A percentile compares a stretch with the other conserved stretches of the same genome.
These are phyloP conservation scores for Kodamaea neixiangensis DNA, from an alignment of 805 yeast genomes.

Conservation along the genomic window DNA sequence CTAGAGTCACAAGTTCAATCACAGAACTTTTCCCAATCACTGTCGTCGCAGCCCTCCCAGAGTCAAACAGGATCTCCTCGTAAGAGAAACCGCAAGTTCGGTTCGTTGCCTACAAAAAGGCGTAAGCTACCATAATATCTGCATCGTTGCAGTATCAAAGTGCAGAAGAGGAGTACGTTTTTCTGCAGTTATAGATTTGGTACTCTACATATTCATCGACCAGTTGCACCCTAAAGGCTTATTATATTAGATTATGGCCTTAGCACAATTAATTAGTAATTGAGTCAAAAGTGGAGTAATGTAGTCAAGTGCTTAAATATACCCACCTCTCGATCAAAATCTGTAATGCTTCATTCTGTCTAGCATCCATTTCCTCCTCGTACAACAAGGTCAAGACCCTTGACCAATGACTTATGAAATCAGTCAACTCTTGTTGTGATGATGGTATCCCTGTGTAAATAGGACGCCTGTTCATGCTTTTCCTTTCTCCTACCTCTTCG, in stretches of 20 bases:
- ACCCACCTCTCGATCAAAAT: conserved; percentile 19
- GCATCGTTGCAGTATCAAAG: not conserved
- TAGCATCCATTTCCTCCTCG: conserved; percentile 24
- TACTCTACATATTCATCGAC: not conserved
- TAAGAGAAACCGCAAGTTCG: conserved; percentile 2
- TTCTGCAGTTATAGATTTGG: not conserved
- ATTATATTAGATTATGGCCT: no score
- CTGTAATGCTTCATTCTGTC: conserved; percentile 25
- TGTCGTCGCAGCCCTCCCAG: not conserved
- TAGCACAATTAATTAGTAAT: no score
- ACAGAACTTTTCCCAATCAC: not conserved
- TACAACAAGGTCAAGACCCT: conserved; percentile 47
- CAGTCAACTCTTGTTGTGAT: conserved; percentile 22
- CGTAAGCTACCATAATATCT: conserved; percentile 1
- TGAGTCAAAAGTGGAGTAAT: no score
- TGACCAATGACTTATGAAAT: conserved; percentile 56
- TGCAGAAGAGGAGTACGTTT: not conserved
- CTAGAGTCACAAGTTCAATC: not conserved
- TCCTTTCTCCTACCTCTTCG: conserved; percentile 2
- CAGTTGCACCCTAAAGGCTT: not conserved
- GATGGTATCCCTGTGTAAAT: conserved; percentile 15
- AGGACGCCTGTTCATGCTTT: not conserved
- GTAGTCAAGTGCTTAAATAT: no score
- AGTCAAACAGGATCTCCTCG: not conserved
- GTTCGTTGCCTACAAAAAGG: conserved; percentile 9